Base-by-base conservation (phyloP, 495 filamentous ascomycete species). In the Aspergillus asperescens region DNA sequence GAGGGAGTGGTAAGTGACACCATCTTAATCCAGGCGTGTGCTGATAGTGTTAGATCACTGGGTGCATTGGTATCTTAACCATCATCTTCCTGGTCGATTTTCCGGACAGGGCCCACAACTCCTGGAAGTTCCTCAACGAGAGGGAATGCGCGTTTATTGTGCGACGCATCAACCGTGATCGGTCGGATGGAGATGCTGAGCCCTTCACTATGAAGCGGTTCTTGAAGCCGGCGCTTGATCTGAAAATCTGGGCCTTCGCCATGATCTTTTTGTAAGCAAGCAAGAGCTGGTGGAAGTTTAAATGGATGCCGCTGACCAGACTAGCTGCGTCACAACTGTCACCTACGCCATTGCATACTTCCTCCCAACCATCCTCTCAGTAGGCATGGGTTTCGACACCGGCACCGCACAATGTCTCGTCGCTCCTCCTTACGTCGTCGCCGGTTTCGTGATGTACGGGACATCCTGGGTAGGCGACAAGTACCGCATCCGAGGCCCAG, bases 271-370 rank as follows among this genome's bases (percentile, higher is more conserved):
- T 80, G 69, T 74, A 38, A 41, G 64, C 31, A 3, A 6, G 22
- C 12, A n/a, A n/a, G n/a, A n/a, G n/a, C 24, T 16, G 9, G 39
- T 48, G 20, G 7, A 20, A 16, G 1, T 16, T 25, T 23, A n/a
- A 20, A 3, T 35, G n/a, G 16, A 15, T 16, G 7, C 7, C 3
- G 27, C 43, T 43, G 29, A 49, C 45, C 20, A 19, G 20, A 34
- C 15, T 45, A 68, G 68, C 65, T 77, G 70, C 62, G 70, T 73
- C 18, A 82, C 81, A 6, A 83, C 81, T 15, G 72, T 79, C 52
- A 73, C 79, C 19, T 85, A 86, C 59, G 77, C 82, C 10, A 80
- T 85, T 32, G 80, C 81, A 31, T 86, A 83, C 68, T 86, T 86
- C 69, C 65, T 87, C 13, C 83, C 84, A 22, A 76, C 84, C 58